These are phyloP conservation scores for Bipolaris gigantea DNA, from an alignment of 2,329 filamentous ascomycete genomes.

Conservation along the genomic window DNA sequence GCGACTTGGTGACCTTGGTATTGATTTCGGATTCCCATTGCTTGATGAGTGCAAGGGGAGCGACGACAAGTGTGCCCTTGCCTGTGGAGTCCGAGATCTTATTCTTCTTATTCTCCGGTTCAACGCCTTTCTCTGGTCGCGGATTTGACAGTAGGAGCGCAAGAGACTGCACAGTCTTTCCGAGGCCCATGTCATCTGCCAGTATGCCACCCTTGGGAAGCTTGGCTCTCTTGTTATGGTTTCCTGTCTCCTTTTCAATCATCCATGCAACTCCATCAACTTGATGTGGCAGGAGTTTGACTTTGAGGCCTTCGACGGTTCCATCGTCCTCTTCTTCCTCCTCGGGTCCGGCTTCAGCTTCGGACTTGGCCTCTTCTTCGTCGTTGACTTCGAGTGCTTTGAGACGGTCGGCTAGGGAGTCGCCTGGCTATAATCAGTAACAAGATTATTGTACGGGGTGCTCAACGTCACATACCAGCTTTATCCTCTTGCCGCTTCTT, in stretches of 20 bases:
- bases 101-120: conserved; percentile 57
- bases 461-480: conserved; percentile 6
- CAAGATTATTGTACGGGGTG: neutral
- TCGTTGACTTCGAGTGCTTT: conserved; percentile 50
- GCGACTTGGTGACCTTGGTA: conserved; percentile 71
- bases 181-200: conserved; percentile 95
- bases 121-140: conserved; percentile 60
- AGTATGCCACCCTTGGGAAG: conserved; percentile 92
- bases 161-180: conserved; percentile 94
- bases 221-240: conserved; percentile 74
- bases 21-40: conserved; percentile 96
- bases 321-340: conserved; percentile 59
- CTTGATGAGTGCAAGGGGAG: conserved; percentile 88
- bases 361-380: conserved; percentile 56
- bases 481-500: conserved; percentile 45
- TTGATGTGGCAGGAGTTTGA: conserved; percentile 90
- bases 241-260: conserved; percentile 85
- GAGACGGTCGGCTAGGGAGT: conserved; percentile 50
- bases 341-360: conserved; percentile 41
- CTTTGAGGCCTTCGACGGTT: conserved; percentile 76
- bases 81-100: conserved; percentile 70
- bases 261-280: conserved; percentile 95
- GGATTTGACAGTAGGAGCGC: conserved; percentile 83
- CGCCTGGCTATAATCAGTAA: conserved; percentile 10
- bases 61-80: conserved; percentile 86